Conservation (phyloP, 1,139 yeast genomes). For the Hansenula sp. region DNA sequence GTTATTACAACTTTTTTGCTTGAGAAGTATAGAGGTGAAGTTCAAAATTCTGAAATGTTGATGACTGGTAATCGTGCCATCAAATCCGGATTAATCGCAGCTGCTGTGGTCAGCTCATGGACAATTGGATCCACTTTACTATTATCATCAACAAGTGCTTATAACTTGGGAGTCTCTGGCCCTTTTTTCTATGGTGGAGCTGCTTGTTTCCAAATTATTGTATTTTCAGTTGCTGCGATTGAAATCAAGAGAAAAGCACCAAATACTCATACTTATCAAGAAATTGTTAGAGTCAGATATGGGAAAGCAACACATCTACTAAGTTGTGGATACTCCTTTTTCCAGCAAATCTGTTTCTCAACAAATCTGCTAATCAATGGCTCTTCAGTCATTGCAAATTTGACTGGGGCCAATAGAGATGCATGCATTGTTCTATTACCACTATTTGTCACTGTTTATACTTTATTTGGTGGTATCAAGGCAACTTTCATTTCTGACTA, state of each 20-base stretch:
- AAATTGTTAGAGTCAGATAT: conserved; percentile 47
- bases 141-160: conserved; percentile 29
- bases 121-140: conserved; percentile 36
- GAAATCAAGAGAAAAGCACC: conserved; percentile 54
- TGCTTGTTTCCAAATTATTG: conserved; percentile 48
- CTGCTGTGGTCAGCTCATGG: conserved; percentile 42
- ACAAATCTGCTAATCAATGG: conserved; percentile 40
- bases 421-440: conserved; percentile 47
- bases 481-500: conserved; percentile 42
- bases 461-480: conserved; percentile 46
- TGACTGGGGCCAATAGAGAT: conserved; percentile 44
- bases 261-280: conserved; percentile 51
- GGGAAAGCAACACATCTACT: conserved; percentile 36
- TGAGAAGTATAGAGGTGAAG: conserved; percentile 27
- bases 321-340: conserved; percentile 27
- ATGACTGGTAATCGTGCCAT: conserved; percentile 33
- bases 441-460: conserved; percentile 45
- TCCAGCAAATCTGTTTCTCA: conserved; percentile 28
- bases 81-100: conserved; percentile 32
- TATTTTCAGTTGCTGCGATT: conserved; percentile 51
- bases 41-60: conserved; percentile 33
- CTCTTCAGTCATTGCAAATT: conserved; percentile 30
- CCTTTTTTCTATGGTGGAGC: conserved; percentile 46
- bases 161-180: conserved; percentile 58
- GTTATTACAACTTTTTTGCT: conserved; percentile 26